Base-by-base conservation (phyloP, 768 basidiomycete genomes). In the Suillus sp. region DNA sequence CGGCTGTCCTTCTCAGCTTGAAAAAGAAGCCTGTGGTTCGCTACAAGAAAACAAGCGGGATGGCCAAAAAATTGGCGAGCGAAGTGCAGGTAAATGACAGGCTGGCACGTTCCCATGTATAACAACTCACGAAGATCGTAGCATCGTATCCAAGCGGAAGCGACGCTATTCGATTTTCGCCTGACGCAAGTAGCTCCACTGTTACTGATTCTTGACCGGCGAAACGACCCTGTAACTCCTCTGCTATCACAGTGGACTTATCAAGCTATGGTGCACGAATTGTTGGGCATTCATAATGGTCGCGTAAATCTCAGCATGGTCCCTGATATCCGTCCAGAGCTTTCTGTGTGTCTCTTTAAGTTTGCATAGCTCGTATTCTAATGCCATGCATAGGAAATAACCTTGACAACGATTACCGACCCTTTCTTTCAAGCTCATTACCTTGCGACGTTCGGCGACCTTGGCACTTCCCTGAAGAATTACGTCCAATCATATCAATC, bases 251-350 rank as follows among this genome's bases (percentile, higher is more conserved):
- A 98, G 76, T 99, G 97, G 97, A 99, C 97, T 30, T 99, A 99
- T 78, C 96, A 99, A 74, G 97, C 96, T 1, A 98, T 99, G 96
- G 97, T 99, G 0, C 97, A 99, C 70, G 97, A 99, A 73, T 80
- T 97, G 16, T 78, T 99, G 8, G 91, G 92, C 2, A 97, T 99
- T 53, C 89, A 92, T 65, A 99, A 98, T 71, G 96, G 96, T 22
- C 84, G 97, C 63, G 95, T 99, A 4, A 88, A 93, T 71, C 76
- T 96, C 51, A 86, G 84, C 65, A 78, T 86, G 64, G 93, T 96
- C 40, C 94, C 94, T 16, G 95, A 93, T 67, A 90, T 95, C 50
- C 79, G 84, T 56, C 88, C 92, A 32, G 97, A 99, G 74, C 81
- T 99, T 61, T 85, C 88, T 71, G 96, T 92, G 55, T 62, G 66